Conservation (phyloP, 768 basidiomycete species). For the Psilocybe cyanescens region DNA sequence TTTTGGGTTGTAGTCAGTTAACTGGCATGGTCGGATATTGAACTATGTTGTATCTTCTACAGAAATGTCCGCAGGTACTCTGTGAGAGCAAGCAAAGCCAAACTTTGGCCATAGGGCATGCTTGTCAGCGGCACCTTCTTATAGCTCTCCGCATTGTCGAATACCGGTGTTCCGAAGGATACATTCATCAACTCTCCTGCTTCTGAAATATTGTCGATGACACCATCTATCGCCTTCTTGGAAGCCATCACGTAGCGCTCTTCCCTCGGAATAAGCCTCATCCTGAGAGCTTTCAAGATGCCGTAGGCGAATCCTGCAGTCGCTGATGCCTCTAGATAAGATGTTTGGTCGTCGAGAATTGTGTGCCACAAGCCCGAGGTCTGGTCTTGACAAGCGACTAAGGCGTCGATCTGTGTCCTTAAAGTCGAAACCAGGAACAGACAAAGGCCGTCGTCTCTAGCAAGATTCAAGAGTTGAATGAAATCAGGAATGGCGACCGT, state of each 20-base stretch:
- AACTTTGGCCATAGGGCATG: conserved; percentile 52
- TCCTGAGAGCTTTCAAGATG: conserved; percentile 45
- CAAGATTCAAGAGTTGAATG: conserved; percentile 47
- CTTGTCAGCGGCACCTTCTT: conserved; percentile 54
- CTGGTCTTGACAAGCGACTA: conserved; percentile 47
- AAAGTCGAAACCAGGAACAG: conserved; percentile 44
- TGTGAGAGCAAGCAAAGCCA: conserved; percentile 52
- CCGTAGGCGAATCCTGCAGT: conserved; percentile 55
- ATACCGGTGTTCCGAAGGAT: conserved; percentile 59
- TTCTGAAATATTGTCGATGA: conserved; percentile 47
- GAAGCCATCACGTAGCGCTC: conserved; percentile 39
- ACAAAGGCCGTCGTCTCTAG: conserved; percentile 43
- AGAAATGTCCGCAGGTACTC: conserved; percentile 41
- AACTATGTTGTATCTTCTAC: not conserved
- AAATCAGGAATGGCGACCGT: conserved; percentile 51
- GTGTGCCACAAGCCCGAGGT: conserved; percentile 58
- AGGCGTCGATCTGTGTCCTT: conserved; percentile 49
- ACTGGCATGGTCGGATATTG: not conserved
- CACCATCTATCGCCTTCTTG: conserved; percentile 43
- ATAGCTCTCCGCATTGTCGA: conserved; percentile 49
- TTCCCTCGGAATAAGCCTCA: conserved; percentile 45
- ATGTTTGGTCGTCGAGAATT: conserved; percentile 51
- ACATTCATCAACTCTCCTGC: conserved; percentile 49
- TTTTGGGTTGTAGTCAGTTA: not conserved
- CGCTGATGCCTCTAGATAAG: conserved; percentile 54